Evolutionary conservation across 768 basidiomycete species (phyloP).

Genomic region (Lentinula lateritia): DNA sequence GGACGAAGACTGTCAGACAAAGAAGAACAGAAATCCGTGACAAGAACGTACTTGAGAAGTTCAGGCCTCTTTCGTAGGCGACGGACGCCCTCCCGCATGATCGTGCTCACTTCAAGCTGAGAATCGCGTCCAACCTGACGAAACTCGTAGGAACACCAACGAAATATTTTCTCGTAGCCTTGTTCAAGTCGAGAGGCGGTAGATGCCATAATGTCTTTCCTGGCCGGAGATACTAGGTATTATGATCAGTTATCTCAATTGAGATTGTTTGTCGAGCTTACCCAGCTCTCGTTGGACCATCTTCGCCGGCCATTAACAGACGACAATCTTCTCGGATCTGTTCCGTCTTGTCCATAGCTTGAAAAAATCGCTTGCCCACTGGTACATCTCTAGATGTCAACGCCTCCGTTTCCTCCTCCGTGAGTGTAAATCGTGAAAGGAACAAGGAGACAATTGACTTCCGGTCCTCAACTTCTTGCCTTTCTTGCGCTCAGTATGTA

Average conservation of each 20-base stretch:
- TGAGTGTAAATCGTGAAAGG: constrained; percentile 81
- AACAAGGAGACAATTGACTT: constrained; percentile 76
- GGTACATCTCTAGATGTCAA: constrained; percentile 77
- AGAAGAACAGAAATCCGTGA: neutral
- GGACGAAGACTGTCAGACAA: neutral
- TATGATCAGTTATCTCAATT: neutral
- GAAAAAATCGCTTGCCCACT: constrained; percentile 70
- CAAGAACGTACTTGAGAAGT: constrained; percentile 54
- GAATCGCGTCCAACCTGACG: constrained; percentile 70
- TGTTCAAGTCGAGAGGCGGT: constrained; percentile 82
- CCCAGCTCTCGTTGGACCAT: constrained; percentile 75
- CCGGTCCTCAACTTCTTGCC: constrained; percentile 64
- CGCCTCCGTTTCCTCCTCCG: constrained; percentile 62
- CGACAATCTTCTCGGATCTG: constrained; percentile 80
- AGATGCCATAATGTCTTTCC: constrained; percentile 83
- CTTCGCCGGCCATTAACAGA: constrained; percentile 82
- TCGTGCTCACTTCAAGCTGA: constrained; percentile 60
- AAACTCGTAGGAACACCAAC: constrained; percentile 85
- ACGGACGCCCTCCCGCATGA: constrained; percentile 66
- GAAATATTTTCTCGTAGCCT: constrained; percentile 83
- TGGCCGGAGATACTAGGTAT: constrained; percentile 21
- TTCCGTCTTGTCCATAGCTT: constrained; percentile 83
- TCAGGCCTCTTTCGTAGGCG: constrained; percentile 76
- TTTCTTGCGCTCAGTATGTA: constrained; percentile 18
- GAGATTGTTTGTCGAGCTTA: constrained; percentile 22